Conservation (phyloP, 148 eudicot genomes). For the Linanthus parryae region DNA sequence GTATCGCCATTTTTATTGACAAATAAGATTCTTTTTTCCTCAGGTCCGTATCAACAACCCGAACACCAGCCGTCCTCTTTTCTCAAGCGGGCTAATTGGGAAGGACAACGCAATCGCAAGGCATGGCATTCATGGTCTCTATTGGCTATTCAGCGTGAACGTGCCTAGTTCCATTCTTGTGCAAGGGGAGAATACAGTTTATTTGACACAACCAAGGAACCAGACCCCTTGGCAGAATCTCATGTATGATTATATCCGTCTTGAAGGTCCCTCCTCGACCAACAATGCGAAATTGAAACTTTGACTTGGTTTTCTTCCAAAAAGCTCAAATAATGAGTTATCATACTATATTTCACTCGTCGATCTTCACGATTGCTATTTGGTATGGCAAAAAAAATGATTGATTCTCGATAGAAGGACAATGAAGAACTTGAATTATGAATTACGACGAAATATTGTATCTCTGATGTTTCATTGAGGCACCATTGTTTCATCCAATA, state of each 20-base stretch:
- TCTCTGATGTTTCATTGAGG: too few relatives aligned
- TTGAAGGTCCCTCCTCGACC: conserved; percentile 52
- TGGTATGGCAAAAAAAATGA: too few relatives aligned
- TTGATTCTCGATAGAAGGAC: too few relatives aligned
- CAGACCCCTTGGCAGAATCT: conserved; percentile 57
- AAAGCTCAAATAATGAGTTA: too few relatives aligned
- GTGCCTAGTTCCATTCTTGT: conserved; percentile 31
- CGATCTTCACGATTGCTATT: too few relatives aligned
- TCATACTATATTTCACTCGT: too few relatives aligned
- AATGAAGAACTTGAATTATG: too few relatives aligned
- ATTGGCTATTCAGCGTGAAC: conserved; percentile 45
- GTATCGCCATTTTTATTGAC: too few relatives aligned
- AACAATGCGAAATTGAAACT: too few relatives aligned
- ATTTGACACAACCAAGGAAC: conserved; percentile 45
- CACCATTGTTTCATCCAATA: too few relatives aligned
- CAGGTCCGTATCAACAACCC: conserved; percentile 56
- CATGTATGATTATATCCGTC: conserved; percentile 62
- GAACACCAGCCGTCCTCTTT: conserved; percentile 41
- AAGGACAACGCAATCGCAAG: conserved; percentile 56
- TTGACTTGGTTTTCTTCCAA: background rate
- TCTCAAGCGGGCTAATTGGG: conserved; percentile 47
- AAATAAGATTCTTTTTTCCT: background rate
- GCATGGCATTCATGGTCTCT: conserved; percentile 59
- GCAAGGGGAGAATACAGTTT: conserved; percentile 40
- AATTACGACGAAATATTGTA: too few relatives aligned